Conservation (phyloP, 495 filamentous ascomycete species). For the Diplogelasinospora grovesii region DNA sequence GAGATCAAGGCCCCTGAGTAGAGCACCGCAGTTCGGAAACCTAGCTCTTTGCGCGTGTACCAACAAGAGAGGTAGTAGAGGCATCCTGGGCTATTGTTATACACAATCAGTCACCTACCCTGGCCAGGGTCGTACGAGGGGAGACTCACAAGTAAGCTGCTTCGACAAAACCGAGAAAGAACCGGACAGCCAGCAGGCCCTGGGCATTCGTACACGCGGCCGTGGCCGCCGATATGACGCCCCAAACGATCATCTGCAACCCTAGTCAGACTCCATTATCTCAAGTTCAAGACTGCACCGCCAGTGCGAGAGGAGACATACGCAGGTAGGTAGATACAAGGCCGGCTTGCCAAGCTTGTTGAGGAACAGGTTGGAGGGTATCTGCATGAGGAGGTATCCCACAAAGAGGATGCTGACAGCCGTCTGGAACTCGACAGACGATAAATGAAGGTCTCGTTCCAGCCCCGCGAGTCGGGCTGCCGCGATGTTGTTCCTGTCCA, state of each 20-base stretch:
- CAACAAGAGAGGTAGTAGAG: conserved; percentile 53
- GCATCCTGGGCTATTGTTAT: conserved; percentile 37
- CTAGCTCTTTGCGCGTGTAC: conserved; percentile 54
- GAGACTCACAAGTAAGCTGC: conserved; percentile 41
- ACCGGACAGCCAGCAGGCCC: conserved; percentile 58
- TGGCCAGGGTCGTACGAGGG: not conserved
- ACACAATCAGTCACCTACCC: too few relatives aligned
- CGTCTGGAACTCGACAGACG: conserved; percentile 48
- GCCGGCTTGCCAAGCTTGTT: conserved; percentile 54
- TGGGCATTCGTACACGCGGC: conserved; percentile 54
- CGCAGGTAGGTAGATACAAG: conserved; percentile 55
- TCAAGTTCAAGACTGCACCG: conserved; percentile 34
- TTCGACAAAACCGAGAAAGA: conserved; percentile 63
- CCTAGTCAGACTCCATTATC: not conserved
- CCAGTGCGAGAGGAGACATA: conserved; percentile 17
- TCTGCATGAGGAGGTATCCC: conserved; percentile 57
- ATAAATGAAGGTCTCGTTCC: conserved; percentile 39
- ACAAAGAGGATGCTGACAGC: conserved; percentile 66
- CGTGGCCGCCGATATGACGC: conserved; percentile 60
- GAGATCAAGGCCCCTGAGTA: conserved; percentile 57
- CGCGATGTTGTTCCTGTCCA: conserved; percentile 44
- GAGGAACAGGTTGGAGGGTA: conserved; percentile 56
- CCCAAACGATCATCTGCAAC: conserved; percentile 62
- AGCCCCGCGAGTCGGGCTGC: conserved; percentile 45
- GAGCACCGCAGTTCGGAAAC: conserved; percentile 51